Conservation (phyloP, 2,329 filamentous ascomycete species). For the Fusarium sp. region DNA sequence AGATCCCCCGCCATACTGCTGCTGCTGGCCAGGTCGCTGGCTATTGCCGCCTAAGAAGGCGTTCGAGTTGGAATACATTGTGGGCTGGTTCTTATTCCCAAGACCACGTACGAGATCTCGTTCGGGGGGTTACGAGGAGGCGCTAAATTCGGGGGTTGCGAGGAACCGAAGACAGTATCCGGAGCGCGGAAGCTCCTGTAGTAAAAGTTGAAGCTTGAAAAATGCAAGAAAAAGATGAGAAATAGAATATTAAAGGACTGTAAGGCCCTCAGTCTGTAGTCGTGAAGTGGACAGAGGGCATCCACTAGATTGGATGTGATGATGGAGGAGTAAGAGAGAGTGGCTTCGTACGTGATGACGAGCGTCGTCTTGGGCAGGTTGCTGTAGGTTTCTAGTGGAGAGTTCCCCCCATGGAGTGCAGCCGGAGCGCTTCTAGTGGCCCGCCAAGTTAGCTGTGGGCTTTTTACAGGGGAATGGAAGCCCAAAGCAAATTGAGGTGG, state of each 20-base stretch:
- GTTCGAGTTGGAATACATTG: conserved; percentile 92
- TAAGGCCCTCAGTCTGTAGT: conserved; percentile 25
- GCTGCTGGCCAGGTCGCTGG: conserved; percentile 73
- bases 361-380: conserved; percentile 22
- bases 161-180: conserved; percentile 8
- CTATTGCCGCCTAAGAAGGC: conserved; percentile 83
- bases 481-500: conserved; percentile 39
- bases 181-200: conserved; percentile 25
- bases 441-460: conserved; percentile 16
- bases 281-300: conserved; percentile 24
- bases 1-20: conserved; percentile 60
- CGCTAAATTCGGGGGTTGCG: conserved; percentile 37
- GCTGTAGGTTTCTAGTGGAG: conserved; percentile 32
- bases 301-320: conserved; percentile 29
- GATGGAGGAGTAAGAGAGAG: conserved; percentile 32
- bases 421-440: conserved; percentile 23
- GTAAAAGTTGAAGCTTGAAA: background rate
- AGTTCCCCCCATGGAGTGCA: conserved; percentile 19
- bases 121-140: conserved; percentile 20
- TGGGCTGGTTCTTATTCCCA: conserved; percentile 23
- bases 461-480: conserved; percentile 21
- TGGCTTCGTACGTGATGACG: conserved; percentile 36
- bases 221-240: conserved; percentile 29
- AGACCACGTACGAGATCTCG: conserved; percentile 33
- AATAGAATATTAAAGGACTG: conserved; percentile 37